Evolutionary conservation across 1,139 yeast genomes (phyloP).

Genomic region (Geotrichum citri-aurantii): DNA sequence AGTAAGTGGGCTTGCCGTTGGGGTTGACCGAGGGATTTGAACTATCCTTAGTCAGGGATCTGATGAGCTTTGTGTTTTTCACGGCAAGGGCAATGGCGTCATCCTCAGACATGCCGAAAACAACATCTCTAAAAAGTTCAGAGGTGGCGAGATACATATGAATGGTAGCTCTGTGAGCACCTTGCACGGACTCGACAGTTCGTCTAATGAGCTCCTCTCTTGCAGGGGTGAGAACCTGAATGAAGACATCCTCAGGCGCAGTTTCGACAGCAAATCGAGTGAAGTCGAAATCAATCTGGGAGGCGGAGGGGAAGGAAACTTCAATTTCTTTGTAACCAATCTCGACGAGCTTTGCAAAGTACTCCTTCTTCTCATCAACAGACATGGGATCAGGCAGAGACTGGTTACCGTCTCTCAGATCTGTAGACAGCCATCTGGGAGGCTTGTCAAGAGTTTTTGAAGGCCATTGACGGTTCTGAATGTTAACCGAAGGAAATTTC

Average conservation of each 20-base stretch:
- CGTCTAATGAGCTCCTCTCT: constrained; percentile 84
- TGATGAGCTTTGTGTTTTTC: constrained; percentile 72
- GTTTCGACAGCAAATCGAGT: constrained; percentile 87
- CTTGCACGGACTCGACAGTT: constrained; percentile 81
- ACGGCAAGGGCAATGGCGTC: constrained; percentile 79
- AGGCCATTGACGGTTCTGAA: constrained; percentile 89
- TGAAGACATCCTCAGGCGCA: constrained; percentile 88
- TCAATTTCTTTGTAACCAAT: constrained; percentile 95
- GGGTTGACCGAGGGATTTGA: constrained; percentile 46
- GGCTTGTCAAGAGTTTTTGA: constrained; percentile 63
- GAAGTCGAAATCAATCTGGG: constrained; percentile 93
- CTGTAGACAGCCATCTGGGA: constrained; percentile 96
- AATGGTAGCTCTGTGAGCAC: constrained; percentile 84
- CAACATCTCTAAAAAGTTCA: constrained; percentile 84
- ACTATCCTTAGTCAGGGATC: constrained; percentile 74
- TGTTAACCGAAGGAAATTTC: constrained; percentile 57
- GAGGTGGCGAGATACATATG: constrained; percentile 92
- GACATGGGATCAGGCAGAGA: constrained; percentile 97
- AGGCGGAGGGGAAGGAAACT: constrained; percentile 93
- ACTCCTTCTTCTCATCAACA: constrained; percentile 79
- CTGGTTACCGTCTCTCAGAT: constrained; percentile 94
- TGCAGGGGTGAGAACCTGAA: constrained; percentile 89
- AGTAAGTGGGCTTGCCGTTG: constrained; percentile 58
- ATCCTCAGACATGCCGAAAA: constrained; percentile 76
- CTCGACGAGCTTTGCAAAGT: constrained; percentile 79